Base-by-base conservation (phyloP, 352 stramenopile species). In the Phytophthora pini region DNA sequence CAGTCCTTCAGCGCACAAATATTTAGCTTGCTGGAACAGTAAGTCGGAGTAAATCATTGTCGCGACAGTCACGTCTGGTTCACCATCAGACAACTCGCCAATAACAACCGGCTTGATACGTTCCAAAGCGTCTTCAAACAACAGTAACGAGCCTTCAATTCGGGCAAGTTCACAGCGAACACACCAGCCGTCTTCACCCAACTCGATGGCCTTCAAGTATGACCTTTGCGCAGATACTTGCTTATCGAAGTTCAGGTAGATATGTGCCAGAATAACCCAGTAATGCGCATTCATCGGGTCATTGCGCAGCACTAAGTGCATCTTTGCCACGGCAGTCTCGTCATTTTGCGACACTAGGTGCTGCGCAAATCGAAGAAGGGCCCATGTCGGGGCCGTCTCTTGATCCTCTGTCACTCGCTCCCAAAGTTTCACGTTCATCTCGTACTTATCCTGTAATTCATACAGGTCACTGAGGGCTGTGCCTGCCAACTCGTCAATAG, bases 221-320 rank as follows among this genome's bases (percentile, higher is more conserved):
- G 88, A 93, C 55, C 85, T 80, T 49, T 94, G 86, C 13, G 88
- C 84, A 2, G 86, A 90, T 17, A 94, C 74, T 41, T 88, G 65
- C 49, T 94, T 93, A 24, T 78, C 82, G 51, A 96, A 96, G 27
- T 89, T 82, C 10, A 78, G 77, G 53, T 96, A 96, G 40, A 93
- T 72, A 56, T 96, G 88, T 1, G 82, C 88, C 31, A 96, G 70
- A 4, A 76, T 76, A 22, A 90, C 80, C 86, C 87, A 96, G 59
- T 90, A 79, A 5, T 52, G 72, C 13, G 84, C 65, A 60, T 86
- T 89, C 24, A 77, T 54, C 26, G 86, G 88, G 1, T 92, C 81
- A 55, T 91, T 90, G 40, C 86, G 84, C 17, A 96, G 61, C 20
- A 90, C 76, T 11, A 93, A 47, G 56, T 94, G 88, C 48, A 96